These are phyloP conservation scores for Pichia gijzeniarum DNA, from an alignment of 805 yeast genomes.

Conservation along the genomic window DNA sequence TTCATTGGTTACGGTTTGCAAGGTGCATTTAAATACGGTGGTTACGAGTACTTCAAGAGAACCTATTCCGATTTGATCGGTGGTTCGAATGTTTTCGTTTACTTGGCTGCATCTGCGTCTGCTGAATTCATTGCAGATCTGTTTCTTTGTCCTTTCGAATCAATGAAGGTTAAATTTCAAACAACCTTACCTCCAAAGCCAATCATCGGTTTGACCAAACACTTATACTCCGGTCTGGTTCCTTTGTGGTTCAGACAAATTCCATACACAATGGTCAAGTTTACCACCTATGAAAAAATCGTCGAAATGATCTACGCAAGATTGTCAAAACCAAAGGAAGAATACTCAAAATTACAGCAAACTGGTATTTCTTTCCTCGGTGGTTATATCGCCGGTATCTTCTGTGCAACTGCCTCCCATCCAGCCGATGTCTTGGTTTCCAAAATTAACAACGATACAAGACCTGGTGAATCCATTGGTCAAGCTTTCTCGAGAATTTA, in stretches of 20 bases:
- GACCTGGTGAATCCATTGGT: conserved; percentile 58
- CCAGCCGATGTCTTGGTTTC: conserved; percentile 99
- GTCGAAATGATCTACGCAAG: conserved; percentile 72
- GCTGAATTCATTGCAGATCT: conserved; percentile 94
- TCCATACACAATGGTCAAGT: conserved; percentile 98
- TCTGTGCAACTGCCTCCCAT: conserved; percentile 93
- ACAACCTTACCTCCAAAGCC: conserved; percentile 83
- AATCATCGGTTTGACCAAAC: conserved; percentile 55
- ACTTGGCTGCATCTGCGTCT: conserved; percentile 79
- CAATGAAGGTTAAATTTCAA: conserved; percentile 90
- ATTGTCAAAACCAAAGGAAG: conserved; percentile 65
- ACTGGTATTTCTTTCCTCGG: conserved; percentile 93
- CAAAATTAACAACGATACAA: conserved; percentile 71
- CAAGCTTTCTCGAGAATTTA: conserved; percentile 71
- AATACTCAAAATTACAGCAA: conserved; percentile 69
- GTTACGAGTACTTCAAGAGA: conserved; percentile 87
- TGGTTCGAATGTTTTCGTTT: conserved; percentile 64
- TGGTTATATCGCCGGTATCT: conserved; percentile 95
- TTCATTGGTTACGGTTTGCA: conserved; percentile 89
- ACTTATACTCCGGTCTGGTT: conserved; percentile 76
- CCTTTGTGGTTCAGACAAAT: conserved; percentile 96
- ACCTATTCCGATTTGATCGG: conserved; percentile 65
- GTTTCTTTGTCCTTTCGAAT: conserved; percentile 88
- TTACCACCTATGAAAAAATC: conserved; percentile 88
- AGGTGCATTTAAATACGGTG: conserved; percentile 97